Percentiles rank a stretch among this genome's conserved stretches.
phyloP scores from a whole-genome alignment of 2,329 filamentous ascomycete species.

The Talaromyces sp. region DNA sequence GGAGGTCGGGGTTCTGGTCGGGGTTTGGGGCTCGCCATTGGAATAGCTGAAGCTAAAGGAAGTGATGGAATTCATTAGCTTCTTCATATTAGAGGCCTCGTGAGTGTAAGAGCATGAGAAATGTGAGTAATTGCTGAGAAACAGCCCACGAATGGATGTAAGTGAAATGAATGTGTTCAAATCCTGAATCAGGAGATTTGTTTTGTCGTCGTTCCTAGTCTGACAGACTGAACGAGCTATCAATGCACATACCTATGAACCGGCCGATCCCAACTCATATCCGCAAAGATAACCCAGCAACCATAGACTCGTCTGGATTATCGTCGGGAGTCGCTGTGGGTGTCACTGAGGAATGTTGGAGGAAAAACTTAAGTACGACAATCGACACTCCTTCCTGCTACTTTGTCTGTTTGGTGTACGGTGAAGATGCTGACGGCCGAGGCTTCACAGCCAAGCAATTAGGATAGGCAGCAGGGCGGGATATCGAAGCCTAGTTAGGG shows the following conservation, averaged over 20 bases:
- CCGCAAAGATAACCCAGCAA: constrained; percentile 39
- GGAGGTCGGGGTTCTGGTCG: constrained; percentile 43
- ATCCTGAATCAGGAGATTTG: not conserved
- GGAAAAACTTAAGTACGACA: constrained; percentile 23
- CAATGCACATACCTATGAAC: constrained; percentile 42
- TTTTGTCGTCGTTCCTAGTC: not conserved
- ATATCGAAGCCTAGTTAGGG: constrained; percentile 12
- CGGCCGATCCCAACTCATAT: constrained; percentile 48
- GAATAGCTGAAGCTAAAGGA: constrained; percentile 46
- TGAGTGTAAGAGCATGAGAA: not conserved
- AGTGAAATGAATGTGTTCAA: not conserved
- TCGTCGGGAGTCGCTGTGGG: constrained; percentile 18
- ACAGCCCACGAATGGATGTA: not conserved
- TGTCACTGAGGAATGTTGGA: constrained; percentile 31
- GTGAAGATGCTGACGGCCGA: constrained; percentile 17
- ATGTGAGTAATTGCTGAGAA: not conserved
- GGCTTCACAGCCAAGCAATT: constrained; percentile 25
- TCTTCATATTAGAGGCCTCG: constrained; percentile 22
- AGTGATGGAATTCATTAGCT: constrained; percentile 33
- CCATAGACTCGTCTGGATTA: constrained; percentile 37
- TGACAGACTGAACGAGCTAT: not conserved
- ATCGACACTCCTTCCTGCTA: constrained; percentile 3
- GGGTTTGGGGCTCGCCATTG: constrained; percentile 47
- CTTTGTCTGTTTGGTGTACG: constrained; percentile 1
- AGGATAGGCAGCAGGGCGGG: constrained; percentile 21